phyloP scores from a whole-genome alignment of 768 basidiomycete genomes.

The Russula dissimulans region DNA sequence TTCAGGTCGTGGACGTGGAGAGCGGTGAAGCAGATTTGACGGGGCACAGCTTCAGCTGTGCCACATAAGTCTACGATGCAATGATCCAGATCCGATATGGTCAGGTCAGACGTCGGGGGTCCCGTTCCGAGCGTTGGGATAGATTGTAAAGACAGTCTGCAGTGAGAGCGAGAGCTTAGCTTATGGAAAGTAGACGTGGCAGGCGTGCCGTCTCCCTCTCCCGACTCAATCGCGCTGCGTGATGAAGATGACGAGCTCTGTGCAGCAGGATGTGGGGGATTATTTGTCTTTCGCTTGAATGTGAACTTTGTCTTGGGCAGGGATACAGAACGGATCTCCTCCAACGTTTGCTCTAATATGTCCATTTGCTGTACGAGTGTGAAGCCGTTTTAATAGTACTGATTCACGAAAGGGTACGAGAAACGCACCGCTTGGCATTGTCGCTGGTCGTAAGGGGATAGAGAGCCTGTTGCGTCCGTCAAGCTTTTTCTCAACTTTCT shows the following conservation, averaged over 20 bases:
- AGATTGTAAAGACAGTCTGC: constrained; percentile 39
- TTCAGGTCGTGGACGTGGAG: constrained; percentile 55
- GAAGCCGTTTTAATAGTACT: neutral
- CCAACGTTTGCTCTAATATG: constrained; percentile 45
- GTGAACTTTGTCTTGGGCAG: constrained; percentile 53
- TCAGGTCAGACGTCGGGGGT: constrained; percentile 41
- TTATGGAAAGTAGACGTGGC: constrained; percentile 27
- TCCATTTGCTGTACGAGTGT: constrained; percentile 49
- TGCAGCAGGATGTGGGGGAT: constrained; percentile 9
- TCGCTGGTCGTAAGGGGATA: constrained; percentile 68
- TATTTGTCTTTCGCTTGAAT: constrained; percentile 44
- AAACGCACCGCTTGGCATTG: constrained; percentile 55
- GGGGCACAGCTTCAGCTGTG: neutral
- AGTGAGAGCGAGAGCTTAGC: constrained; percentile 37
- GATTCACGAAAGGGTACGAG: neutral
- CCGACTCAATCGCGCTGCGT: neutral
- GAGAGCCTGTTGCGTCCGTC: constrained; percentile 49
- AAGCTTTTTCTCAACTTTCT: constrained; percentile 54
- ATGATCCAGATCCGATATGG: constrained; percentile 52
- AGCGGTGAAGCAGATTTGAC: constrained; percentile 36
- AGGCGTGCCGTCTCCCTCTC: constrained; percentile 9
- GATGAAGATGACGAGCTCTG: neutral
- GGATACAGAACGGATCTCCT: constrained; percentile 38
- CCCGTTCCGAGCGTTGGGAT: constrained; percentile 23
- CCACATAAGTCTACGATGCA: constrained; percentile 61